phyloP scores from a whole-genome alignment of 306 rosid genomes.

The Bauhinia variegata region DNA sequence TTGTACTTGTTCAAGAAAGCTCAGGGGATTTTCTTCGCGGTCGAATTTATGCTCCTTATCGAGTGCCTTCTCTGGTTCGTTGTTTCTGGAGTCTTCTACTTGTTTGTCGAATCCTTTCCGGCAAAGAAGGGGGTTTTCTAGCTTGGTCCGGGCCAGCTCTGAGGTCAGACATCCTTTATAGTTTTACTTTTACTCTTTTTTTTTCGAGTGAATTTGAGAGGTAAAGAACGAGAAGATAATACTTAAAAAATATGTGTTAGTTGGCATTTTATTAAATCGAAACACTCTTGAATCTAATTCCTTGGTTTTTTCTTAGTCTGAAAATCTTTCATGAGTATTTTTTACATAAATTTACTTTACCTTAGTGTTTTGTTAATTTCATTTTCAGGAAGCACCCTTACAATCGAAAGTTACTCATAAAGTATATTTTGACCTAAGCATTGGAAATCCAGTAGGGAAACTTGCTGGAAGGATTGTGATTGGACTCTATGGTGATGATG shows the following conservation, averaged over 20 bases:
- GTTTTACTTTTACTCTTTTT: background rate
- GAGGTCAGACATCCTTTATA: slow-evolving; percentile 38
- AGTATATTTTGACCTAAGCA: slow-evolving; percentile 81
- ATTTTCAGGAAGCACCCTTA: slow-evolving; percentile 47
- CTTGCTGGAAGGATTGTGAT: slow-evolving; percentile 85
- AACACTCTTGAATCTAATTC: background rate
- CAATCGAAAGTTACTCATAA: slow-evolving; percentile 87
- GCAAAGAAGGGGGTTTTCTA: slow-evolving; percentile 25
- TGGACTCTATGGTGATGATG: slow-evolving; percentile 94
- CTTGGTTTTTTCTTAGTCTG: background rate
- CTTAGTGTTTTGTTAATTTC: slow-evolving; percentile 9
- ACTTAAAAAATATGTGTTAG: background rate
- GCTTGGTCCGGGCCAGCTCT: slow-evolving; percentile 56
- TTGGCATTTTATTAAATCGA: no score
- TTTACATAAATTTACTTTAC: background rate
- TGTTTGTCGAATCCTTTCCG: slow-evolving; percentile 39
- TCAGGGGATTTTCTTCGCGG: slow-evolving; percentile 22
- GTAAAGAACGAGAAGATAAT: background rate
- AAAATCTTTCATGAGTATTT: background rate
- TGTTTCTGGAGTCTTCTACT: slow-evolving; percentile 32
- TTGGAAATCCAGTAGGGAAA: slow-evolving; percentile 96
- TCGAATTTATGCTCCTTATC: slow-evolving; percentile 35
- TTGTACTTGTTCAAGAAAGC: slow-evolving; percentile 13
- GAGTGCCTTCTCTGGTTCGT: slow-evolving; percentile 38
- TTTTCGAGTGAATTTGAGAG: background rate